Evolutionary conservation across 164 flowering plant genomes (phyloP).

Genomic region (Hamamelis virginiana): DNA sequence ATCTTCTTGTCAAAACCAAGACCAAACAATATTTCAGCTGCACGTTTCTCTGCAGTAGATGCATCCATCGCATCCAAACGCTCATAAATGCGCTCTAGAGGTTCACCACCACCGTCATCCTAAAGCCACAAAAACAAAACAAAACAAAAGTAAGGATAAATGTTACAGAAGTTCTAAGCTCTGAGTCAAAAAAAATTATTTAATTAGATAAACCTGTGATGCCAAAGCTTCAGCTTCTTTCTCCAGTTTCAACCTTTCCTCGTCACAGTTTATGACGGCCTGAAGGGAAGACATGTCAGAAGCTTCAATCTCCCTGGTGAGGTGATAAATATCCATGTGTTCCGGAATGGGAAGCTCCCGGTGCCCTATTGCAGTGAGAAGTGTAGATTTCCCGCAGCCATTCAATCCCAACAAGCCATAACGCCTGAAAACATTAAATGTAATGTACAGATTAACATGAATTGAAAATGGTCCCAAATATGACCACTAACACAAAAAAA

Average conservation of each 20-base stretch:
- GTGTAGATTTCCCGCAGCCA: slow-evolving; percentile 98
- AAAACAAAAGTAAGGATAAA: slow-evolving; percentile 1
- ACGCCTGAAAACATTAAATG: slow-evolving; percentile 49
- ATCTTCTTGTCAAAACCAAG: slow-evolving; percentile 87
- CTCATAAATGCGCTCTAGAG: slow-evolving; percentile 85
- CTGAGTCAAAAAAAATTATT: background rate
- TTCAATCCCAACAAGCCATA: slow-evolving; percentile 93
- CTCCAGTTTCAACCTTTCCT: slow-evolving; percentile 81
- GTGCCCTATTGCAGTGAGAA: slow-evolving; percentile 75
- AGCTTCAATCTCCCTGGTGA: slow-evolving; percentile 88
- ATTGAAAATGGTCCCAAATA: background rate
- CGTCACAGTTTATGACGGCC: slow-evolving; percentile 92
- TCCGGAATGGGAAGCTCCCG: slow-evolving; percentile 97
- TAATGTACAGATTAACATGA: background rate
- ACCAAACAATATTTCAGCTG: slow-evolving; percentile 91
- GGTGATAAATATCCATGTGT: slow-evolving; percentile 95
- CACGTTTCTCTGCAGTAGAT: slow-evolving; percentile 92
- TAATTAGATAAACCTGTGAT: slow-evolving; percentile 50
- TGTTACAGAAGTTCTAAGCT: background rate
- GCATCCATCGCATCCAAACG: slow-evolving; percentile 91
- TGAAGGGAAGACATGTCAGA: slow-evolving; percentile 89
- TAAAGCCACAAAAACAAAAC: slow-evolving; percentile 14
- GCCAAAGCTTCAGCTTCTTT: slow-evolving; percentile 80
- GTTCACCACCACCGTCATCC: slow-evolving; percentile 92
- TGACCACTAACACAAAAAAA: background rate